These are phyloP conservation scores for Grosmannia clavigera DNA, from an alignment of 2,329 filamentous ascomycete genomes.

Conservation along the genomic window DNA sequence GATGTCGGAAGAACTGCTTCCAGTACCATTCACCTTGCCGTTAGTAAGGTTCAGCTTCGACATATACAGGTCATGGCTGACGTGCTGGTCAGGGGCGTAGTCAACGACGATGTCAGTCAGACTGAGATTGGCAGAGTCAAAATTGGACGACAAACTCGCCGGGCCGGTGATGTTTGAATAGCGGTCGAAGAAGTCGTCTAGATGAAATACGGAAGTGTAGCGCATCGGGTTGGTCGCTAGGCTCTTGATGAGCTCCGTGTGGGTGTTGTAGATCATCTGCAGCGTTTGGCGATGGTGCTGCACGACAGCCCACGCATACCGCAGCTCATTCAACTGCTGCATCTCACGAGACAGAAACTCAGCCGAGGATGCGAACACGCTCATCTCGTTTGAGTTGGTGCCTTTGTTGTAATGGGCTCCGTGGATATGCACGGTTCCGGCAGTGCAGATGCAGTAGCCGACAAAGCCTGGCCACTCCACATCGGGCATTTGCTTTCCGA, in stretches of 20 bases:
- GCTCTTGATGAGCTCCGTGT: constrained; percentile 66
- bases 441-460: constrained; percentile 76
- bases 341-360: constrained; percentile 69
- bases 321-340: constrained; percentile 64
- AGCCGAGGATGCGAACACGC: constrained; percentile 48
- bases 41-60: constrained; percentile 8
- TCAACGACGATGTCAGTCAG: constrained; percentile 56
- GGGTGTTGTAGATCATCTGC: constrained; percentile 65
- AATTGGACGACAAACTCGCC: constrained; percentile 47
- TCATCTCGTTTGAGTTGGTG: constrained; percentile 35
- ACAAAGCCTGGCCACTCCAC: constrained; percentile 82
- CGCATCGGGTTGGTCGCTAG: constrained; percentile 55
- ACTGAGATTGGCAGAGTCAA: constrained; percentile 64
- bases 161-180: constrained; percentile 48
- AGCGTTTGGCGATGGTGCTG: constrained; percentile 72
- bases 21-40: background rate
- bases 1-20: background rate
- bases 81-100: constrained; percentile 42
- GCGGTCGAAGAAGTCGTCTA: constrained; percentile 79
- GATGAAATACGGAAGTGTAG: constrained; percentile 68
- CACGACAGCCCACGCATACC: constrained; percentile 63
- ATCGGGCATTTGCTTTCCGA: constrained; percentile 59
- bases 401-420: constrained; percentile 63
- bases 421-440: constrained; percentile 79
- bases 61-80: constrained; percentile 34